Conservation (phyloP, 371 early-diverging fungal species). For the Coemansia sp. region DNA sequence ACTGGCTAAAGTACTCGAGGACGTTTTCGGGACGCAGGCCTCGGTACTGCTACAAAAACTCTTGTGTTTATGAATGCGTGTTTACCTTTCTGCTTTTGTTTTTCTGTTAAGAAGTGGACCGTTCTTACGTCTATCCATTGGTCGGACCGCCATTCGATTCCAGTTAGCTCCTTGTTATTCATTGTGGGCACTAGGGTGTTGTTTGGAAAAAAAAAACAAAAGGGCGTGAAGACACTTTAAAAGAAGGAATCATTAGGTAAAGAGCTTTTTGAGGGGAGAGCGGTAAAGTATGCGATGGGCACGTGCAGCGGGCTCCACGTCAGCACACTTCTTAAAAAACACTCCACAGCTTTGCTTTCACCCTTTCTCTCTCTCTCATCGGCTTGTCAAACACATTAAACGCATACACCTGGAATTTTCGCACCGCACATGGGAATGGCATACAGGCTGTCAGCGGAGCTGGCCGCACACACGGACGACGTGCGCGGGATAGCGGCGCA, state of each 20-base stretch:
- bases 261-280: not conserved
- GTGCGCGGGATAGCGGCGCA: slow-evolving; percentile 66
- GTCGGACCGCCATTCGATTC: slow-evolving; percentile 61
- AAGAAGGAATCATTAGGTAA: too few species aligned
- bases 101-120: too few species aligned
- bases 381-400: too few species aligned
- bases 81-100: too few species aligned
- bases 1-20: slow-evolving; percentile 91
- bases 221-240: too few species aligned
- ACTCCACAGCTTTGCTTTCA: not conserved
- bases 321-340: not conserved
- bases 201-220: too few species aligned
- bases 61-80: too few species aligned
- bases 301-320: not conserved
- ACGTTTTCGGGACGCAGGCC: slow-evolving; percentile 80
- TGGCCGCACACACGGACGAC: slow-evolving; percentile 58
- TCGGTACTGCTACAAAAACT: slow-evolving; percentile 54
- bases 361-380: not conserved
- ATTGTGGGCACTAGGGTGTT: slow-evolving; percentile 1
- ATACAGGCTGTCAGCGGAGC: slow-evolving; percentile 54
- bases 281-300: not conserved
- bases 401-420: not conserved
- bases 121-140: slow-evolving; percentile 52
- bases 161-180: slow-evolving; percentile 51
- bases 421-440: slow-evolving; percentile 11